These are phyloP conservation scores for Cicer judaicum DNA, from an alignment of 306 rosid species.

Conservation along the genomic window DNA sequence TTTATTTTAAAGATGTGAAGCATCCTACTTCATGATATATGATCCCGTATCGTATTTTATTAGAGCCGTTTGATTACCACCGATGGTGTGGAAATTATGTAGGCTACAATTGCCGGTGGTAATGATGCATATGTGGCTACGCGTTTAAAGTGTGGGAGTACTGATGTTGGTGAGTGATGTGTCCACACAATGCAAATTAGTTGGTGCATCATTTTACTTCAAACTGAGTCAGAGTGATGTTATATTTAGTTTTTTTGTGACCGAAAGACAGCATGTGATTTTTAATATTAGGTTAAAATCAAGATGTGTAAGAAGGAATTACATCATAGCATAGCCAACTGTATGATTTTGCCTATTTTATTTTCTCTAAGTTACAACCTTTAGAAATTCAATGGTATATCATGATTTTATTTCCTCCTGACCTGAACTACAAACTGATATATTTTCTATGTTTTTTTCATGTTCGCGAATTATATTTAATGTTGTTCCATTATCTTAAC, in stretches of 20 bases:
- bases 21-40: constrained; percentile 21
- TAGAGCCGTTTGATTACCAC: constrained; percentile 10
- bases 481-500: constrained; percentile 41
- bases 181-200: not conserved
- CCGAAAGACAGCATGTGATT: not conserved
- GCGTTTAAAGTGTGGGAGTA: not conserved
- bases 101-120: constrained; percentile 2
- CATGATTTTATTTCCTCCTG: not conserved
- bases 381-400: constrained; percentile 9
- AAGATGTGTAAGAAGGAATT: constrained; percentile 11
- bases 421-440: constrained; percentile 18
- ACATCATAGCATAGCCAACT: not conserved
- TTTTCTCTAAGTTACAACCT: constrained; percentile 23
- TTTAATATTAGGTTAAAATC: constrained; percentile 12
- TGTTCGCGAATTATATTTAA: constrained; percentile 21
- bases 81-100: constrained; percentile 9
- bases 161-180: constrained; percentile 6
- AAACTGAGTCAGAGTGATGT: constrained; percentile 1
- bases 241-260: constrained; percentile 31
- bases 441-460: constrained; percentile 12
- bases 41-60: constrained; percentile 1
- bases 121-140: not conserved
- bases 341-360: constrained; percentile 26
- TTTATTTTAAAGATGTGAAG: constrained; percentile 29
- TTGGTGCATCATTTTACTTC: constrained; percentile 32